A percentile compares a stretch with the other conserved stretches of the same genome.
Conservation (phyloP, 2,329 filamentous ascomycete species). For the Colletotrichum tropicicola region DNA sequence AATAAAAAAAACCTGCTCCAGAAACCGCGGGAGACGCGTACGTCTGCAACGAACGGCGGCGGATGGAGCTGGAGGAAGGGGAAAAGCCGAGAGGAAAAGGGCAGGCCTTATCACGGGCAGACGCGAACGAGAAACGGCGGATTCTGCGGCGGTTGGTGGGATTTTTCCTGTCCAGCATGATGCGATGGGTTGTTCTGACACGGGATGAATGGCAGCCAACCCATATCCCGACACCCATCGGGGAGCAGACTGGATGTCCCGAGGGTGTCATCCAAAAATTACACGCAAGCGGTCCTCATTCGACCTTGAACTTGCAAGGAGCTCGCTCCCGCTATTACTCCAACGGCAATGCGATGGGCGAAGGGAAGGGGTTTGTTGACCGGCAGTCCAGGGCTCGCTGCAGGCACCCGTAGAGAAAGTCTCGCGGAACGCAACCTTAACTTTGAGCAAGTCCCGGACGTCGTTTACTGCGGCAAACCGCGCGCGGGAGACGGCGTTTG, state of each 20-base stretch:
- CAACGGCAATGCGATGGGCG: background rate
- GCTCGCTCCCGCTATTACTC: background rate
- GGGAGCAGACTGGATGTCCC: too few relatives aligned
- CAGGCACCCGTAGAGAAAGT: background rate
- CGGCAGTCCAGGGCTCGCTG: background rate
- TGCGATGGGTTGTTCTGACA: too few relatives aligned
- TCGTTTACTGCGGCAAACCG: too few relatives aligned
- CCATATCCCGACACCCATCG: too few relatives aligned
- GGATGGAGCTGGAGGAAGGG: background rate
- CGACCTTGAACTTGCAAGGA: background rate
- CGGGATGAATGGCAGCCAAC: too few relatives aligned
- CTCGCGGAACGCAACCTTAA: background rate
- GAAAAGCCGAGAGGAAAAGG: background rate
- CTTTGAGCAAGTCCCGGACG: background rate
- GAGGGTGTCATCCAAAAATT: too few relatives aligned
- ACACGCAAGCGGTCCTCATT: background rate
- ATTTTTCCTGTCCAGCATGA: too few relatives aligned
- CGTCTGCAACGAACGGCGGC: conserved; percentile 8
- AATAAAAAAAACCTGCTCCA: too few relatives aligned
- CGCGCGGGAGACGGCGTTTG: too few relatives aligned
- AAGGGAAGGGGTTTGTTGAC: too few relatives aligned
- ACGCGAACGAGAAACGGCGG: too few relatives aligned
- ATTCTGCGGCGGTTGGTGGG: too few relatives aligned
- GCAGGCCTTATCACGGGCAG: background rate
- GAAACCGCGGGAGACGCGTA: background rate